Conservation (phyloP, 1,139 yeast genomes). For the Geotrichum phurueaensis region DNA sequence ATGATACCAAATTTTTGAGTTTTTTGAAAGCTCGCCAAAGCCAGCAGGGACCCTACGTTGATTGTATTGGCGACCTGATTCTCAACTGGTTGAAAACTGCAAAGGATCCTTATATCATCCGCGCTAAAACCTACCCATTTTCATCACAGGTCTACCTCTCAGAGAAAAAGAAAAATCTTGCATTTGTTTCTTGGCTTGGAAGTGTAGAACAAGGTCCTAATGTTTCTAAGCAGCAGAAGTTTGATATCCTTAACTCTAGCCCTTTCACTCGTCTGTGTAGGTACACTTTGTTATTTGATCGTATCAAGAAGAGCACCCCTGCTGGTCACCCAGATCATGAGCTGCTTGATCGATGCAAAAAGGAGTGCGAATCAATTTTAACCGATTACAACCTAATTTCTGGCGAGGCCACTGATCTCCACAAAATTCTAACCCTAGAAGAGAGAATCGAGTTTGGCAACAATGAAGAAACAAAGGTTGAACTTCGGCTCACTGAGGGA, state of each 20-base stretch:
- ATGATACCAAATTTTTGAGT: constrained; percentile 49
- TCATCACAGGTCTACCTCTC: constrained; percentile 33
- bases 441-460: constrained; percentile 38
- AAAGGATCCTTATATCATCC: constrained; percentile 48
- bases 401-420: constrained; percentile 38
- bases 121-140: constrained; percentile 43
- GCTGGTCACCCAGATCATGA: constrained; percentile 52
- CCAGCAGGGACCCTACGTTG: constrained; percentile 62
- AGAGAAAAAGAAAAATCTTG: constrained; percentile 42
- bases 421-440: constrained; percentile 37
- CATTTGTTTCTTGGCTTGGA: constrained; percentile 47
- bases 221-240: constrained; percentile 33
- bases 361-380: constrained; percentile 42
- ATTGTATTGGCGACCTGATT: constrained; percentile 59
- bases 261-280: constrained; percentile 50
- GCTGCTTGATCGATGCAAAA: constrained; percentile 50
- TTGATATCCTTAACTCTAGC: constrained; percentile 65
- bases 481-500: constrained; percentile 50
- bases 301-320: constrained; percentile 49
- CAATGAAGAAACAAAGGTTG: constrained; percentile 31
- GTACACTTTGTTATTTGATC: constrained; percentile 58
- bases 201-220: constrained; percentile 42
- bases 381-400: constrained; percentile 45
- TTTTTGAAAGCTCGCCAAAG: constrained; percentile 48
- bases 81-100: constrained; percentile 62